Percentiles rank a stretch among this genome's conserved stretches.
Evolutionary conservation across 2,329 filamentous ascomycete genomes (phyloP).

Genomic region (Ophiocordyceps camponoti-floridani): DNA sequence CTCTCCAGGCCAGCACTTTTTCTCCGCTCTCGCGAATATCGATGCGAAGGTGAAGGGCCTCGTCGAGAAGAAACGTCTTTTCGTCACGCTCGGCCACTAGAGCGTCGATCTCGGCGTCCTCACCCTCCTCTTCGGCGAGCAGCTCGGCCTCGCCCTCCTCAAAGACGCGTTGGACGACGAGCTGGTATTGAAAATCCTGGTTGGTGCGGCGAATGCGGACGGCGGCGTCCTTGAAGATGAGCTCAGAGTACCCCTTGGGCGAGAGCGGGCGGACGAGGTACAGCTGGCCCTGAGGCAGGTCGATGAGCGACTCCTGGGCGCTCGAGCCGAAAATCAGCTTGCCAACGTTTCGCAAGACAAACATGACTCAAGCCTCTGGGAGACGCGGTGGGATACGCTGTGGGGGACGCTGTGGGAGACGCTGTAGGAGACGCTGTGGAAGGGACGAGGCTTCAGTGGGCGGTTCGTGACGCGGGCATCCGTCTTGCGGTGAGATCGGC

Average conservation of each 20-base stretch:
- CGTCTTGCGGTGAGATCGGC: no score
- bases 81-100: constrained; percentile 76
- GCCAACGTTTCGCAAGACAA: constrained; percentile 42
- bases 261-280: constrained; percentile 92
- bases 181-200: constrained; percentile 92
- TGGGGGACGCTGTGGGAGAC: no score
- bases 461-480: no score
- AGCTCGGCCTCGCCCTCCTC: constrained; percentile 94
- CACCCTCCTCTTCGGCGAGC: constrained; percentile 73
- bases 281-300: constrained; percentile 87
- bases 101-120: constrained; percentile 61
- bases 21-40: constrained; percentile 66
- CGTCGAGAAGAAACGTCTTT: constrained; percentile 91
- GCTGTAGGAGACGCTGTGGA: no score
- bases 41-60: constrained; percentile 71
- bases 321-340: constrained; percentile 81
- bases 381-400: neutral
- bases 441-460: neutral
- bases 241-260: constrained; percentile 93
- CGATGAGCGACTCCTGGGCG: constrained; percentile 83
- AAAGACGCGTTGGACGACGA: constrained; percentile 89
- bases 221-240: constrained; percentile 95
- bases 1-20: constrained; percentile 83
- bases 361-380: constrained; percentile 13
- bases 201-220: constrained; percentile 83